These are phyloP conservation scores for Salix udensis DNA, from an alignment of 345 rosid species.

Conservation along the genomic window DNA sequence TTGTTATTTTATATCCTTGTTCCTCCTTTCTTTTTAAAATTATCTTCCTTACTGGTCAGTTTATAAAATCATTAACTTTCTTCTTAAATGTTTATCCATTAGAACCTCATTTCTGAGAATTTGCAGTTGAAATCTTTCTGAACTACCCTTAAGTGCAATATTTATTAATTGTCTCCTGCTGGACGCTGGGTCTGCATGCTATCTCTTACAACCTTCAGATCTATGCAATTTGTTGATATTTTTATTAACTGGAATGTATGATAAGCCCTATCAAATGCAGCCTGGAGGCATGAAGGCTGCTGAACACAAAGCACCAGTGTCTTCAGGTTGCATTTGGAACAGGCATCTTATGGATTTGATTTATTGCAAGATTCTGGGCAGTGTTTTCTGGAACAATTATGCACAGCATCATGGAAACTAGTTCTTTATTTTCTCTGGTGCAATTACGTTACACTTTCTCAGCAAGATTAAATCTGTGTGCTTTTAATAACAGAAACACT, in stretches of 20 bases:
- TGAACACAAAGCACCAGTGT: neutral
- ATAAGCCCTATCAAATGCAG: neutral
- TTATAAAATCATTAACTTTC: neutral
- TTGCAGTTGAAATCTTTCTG: neutral
- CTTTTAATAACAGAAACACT: constrained; percentile 47
- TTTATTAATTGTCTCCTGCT: neutral
- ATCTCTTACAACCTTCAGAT: neutral
- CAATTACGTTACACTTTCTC: neutral
- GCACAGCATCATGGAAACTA: neutral
- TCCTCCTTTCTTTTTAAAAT: neutral
- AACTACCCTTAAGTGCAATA: neutral
- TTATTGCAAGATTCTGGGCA: neutral
- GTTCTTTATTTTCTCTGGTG: neutral
- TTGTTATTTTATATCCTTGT: neutral
- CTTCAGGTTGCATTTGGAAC: neutral
- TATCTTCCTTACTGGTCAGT: neutral
- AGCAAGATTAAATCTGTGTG: neutral
- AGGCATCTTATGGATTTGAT: neutral
- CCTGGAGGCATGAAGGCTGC: neutral
- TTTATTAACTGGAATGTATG: neutral
- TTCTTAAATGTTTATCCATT: too few species aligned
- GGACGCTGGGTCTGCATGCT: neutral
- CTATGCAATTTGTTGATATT: neutral
- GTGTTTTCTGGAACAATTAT: neutral
- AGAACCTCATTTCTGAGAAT: neutral